Evolutionary conservation across 257 asterid species (phyloP).

Genomic region (Petunia secreta): DNA sequence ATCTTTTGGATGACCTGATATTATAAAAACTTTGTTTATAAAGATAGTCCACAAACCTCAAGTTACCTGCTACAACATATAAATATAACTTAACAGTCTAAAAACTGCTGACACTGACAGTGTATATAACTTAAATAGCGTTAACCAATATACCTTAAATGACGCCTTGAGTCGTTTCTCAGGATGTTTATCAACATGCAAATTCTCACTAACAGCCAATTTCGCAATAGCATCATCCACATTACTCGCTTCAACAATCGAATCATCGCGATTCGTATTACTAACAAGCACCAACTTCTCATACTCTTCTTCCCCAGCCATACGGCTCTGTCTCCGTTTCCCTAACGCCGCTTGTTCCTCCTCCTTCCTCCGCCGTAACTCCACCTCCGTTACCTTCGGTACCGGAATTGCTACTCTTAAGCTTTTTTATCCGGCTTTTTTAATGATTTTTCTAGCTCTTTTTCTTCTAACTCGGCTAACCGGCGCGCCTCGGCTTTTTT

Average conservation of each 20-base stretch:
- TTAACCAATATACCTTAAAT: conserved; percentile 47
- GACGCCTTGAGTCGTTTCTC: conserved; percentile 82
- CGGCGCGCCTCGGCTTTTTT: conserved; percentile 83
- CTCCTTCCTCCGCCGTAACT: conserved; percentile 66
- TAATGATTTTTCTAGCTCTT: conserved; percentile 67
- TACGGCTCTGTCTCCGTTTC: conserved; percentile 62
- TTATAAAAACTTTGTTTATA: too few relatives aligned
- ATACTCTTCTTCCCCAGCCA: conserved; percentile 74
- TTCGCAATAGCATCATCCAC: conserved; percentile 71
- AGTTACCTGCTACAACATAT: too few relatives aligned
- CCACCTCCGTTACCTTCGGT: conserved; percentile 90
- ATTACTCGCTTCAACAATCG: conserved; percentile 61
- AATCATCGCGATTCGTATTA: conserved; percentile 66
- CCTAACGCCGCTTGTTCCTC: conserved; percentile 74
- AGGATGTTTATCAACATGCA: conserved; percentile 71
- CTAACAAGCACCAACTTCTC: conserved; percentile 54
- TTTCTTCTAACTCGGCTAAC: conserved; percentile 80
- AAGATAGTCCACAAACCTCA: too few relatives aligned
- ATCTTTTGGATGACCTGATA: too few relatives aligned
- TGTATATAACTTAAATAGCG: too few relatives aligned
- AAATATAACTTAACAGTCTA: too few relatives aligned
- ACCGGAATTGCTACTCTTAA: conserved; percentile 67
- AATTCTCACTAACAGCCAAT: conserved; percentile 50
- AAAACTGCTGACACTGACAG: too few relatives aligned
- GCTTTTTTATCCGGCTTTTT: conserved; percentile 87